phyloP scores from a whole-genome alignment of 164 flowering plant species.

The Stephania yunnanensis region DNA sequence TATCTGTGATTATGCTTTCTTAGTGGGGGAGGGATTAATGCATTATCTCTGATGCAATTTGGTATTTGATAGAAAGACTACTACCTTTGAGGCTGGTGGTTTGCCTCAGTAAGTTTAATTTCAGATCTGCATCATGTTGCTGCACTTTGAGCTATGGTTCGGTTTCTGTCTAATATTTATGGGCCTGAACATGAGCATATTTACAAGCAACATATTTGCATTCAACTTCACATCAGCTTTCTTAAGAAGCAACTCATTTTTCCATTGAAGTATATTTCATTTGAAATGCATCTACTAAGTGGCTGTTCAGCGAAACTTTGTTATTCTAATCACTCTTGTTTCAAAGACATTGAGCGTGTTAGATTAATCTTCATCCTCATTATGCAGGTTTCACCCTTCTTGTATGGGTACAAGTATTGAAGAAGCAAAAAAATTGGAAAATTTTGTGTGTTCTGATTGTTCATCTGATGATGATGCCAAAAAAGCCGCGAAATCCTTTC shows the following conservation, averaged over 20 bases:
- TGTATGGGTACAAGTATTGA: constrained; percentile 69
- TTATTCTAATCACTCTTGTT: background rate
- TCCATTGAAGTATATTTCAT: background rate
- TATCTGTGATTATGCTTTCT: no score
- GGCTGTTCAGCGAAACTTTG: background rate
- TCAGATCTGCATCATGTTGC: no score
- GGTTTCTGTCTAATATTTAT: background rate
- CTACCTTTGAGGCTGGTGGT: background rate
- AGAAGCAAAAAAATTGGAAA: constrained; percentile 54
- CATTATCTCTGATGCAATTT: background rate
- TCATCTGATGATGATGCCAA: constrained; percentile 45
- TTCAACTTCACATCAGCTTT: no score
- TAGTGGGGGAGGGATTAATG: background rate
- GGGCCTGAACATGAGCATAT: background rate
- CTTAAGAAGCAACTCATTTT: no score
- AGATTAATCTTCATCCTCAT: background rate
- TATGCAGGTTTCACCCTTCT: constrained; percentile 71
- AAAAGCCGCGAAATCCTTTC: constrained; percentile 36
- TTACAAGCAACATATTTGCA: background rate
- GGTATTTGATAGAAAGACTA: no score
- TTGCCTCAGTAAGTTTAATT: background rate
- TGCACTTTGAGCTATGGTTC: background rate
- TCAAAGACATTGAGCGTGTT: background rate
- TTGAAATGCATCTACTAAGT: background rate
- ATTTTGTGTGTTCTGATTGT: constrained; percentile 62